These are phyloP conservation scores for Fusarium oxysporum DNA, from an alignment of 2,329 filamentous ascomycete genomes.

Conservation along the genomic window DNA sequence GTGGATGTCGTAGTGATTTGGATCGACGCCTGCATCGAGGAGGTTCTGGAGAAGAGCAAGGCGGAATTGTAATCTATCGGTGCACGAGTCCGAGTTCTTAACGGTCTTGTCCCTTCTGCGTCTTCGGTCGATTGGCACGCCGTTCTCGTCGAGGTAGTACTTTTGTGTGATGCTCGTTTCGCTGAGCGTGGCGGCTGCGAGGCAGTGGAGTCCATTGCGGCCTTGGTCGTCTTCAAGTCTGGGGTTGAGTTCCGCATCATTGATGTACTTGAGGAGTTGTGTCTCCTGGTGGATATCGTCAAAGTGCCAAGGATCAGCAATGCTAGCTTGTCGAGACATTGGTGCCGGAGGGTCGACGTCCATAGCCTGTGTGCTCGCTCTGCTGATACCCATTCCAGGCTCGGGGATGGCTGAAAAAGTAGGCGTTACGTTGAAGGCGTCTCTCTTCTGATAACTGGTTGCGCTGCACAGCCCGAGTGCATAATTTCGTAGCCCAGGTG, in stretches of 20 bases:
- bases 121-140: slow-evolving; percentile 19
- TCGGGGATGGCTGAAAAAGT: not conserved
- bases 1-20: slow-evolving; percentile 63
- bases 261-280: slow-evolving; percentile 40
- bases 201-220: slow-evolving; percentile 68
- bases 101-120: slow-evolving; percentile 12
- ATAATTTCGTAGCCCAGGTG: slow-evolving; percentile 47
- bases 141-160: slow-evolving; percentile 31
- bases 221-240: slow-evolving; percentile 53
- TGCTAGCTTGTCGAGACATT: not conserved
- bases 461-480: slow-evolving; percentile 47
- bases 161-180: slow-evolving; percentile 53
- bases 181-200: slow-evolving; percentile 65
- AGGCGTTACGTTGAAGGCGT: slow-evolving; percentile 60
- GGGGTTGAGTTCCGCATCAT: slow-evolving; percentile 30
- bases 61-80: slow-evolving; percentile 46
- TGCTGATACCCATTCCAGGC: slow-evolving; percentile 9
- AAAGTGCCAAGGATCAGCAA: slow-evolving; percentile 3
- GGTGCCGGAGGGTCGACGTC: slow-evolving; percentile 41
- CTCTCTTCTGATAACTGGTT: slow-evolving; percentile 53
- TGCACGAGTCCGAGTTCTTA: slow-evolving; percentile 50
- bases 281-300: slow-evolving; percentile 31
- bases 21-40: slow-evolving; percentile 55
- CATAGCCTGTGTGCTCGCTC: slow-evolving; percentile 25
- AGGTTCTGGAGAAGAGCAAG: slow-evolving; percentile 46